These are phyloP conservation scores for Ascochyta clinopodiicola DNA, from an alignment of 2,329 filamentous ascomycete genomes.

Conservation along the genomic window DNA sequence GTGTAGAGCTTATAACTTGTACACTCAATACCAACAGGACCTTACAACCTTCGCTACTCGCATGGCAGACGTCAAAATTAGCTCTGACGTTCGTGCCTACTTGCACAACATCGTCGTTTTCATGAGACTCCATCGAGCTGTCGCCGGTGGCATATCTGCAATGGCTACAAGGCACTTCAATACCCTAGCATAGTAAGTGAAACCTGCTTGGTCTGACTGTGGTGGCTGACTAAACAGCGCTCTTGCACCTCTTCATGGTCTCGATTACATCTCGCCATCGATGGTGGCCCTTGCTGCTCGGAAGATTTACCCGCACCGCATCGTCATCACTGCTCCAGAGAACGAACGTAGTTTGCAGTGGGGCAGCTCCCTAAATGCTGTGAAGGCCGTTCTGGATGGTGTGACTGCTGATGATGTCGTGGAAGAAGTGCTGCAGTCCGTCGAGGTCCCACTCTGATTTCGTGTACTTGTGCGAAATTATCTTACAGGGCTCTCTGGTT, in stretches of 20 bases:
- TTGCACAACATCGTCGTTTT: slow-evolving; percentile 88
- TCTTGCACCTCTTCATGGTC: slow-evolving; percentile 80
- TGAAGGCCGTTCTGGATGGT: slow-evolving; percentile 69
- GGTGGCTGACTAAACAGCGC: slow-evolving; percentile 52
- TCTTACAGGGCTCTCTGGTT: not conserved
- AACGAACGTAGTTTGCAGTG: slow-evolving; percentile 91
- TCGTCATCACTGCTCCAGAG: slow-evolving; percentile 71
- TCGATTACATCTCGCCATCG: slow-evolving; percentile 83
- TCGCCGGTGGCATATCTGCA: slow-evolving; percentile 78
- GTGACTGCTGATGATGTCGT: slow-evolving; percentile 63
- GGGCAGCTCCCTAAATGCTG: slow-evolving; percentile 78
- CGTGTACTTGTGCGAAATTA: not conserved
- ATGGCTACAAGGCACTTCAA: slow-evolving; percentile 79
- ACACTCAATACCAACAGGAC: slow-evolving; percentile 41
- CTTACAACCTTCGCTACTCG: slow-evolving; percentile 67
- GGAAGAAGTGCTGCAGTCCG: slow-evolving; percentile 62
- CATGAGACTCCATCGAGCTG: slow-evolving; percentile 84
- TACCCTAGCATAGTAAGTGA: slow-evolving; percentile 64
- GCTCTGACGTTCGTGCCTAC: slow-evolving; percentile 81
- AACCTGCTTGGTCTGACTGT: not conserved
- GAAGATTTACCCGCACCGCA: slow-evolving; percentile 88
- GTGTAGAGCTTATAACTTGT: not conserved
- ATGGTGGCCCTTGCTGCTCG: slow-evolving; percentile 80
- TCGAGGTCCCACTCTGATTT: slow-evolving; percentile 62
- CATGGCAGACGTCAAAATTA: slow-evolving; percentile 66